phyloP scores from a whole-genome alignment of 768 basidiomycete genomes.

The Naganishia vaughanmartiniae region DNA sequence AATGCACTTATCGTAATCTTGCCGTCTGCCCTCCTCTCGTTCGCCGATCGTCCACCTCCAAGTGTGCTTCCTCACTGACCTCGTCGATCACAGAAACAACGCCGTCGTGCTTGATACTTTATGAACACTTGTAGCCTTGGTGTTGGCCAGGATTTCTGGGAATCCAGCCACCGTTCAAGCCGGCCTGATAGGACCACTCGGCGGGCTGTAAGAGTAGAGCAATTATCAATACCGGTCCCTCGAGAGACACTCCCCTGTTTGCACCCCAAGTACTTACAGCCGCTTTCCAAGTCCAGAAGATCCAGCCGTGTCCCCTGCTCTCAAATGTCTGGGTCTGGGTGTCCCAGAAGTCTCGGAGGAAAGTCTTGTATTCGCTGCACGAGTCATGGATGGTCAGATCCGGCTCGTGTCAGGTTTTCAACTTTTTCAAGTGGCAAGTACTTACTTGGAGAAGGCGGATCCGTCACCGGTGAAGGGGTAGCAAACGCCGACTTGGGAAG shows the following conservation, averaged over 20 bases:
- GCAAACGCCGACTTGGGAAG: slow-evolving; percentile 33
- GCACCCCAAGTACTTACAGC: slow-evolving; percentile 13
- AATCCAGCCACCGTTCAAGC: slow-evolving; percentile 78
- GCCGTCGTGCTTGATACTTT: neutral
- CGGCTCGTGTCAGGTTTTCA: neutral
- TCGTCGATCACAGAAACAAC: neutral
- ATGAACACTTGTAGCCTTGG: slow-evolving; percentile 52
- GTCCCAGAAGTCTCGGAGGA: slow-evolving; percentile 78
- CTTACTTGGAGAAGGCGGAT: slow-evolving; percentile 64
- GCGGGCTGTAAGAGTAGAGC: slow-evolving; percentile 57
- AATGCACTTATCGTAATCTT: neutral
- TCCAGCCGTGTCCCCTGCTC: slow-evolving; percentile 46
- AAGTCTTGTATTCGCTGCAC: slow-evolving; percentile 66
- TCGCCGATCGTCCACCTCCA: neutral
- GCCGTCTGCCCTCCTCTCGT: neutral
- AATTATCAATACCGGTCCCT: neutral
- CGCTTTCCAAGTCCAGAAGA: slow-evolving; percentile 46
- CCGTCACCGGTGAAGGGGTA: slow-evolving; percentile 63
- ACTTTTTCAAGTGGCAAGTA: neutral
- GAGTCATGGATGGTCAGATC: no score
- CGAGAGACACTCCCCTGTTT: no score
- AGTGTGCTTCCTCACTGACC: neutral
- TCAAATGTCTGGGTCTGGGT: slow-evolving; percentile 60
- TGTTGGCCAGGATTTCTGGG: slow-evolving; percentile 61
- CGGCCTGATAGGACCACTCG: slow-evolving; percentile 87